Base-by-base conservation (phyloP, 345 rosid species). In the Gossypium ekmanianum region DNA sequence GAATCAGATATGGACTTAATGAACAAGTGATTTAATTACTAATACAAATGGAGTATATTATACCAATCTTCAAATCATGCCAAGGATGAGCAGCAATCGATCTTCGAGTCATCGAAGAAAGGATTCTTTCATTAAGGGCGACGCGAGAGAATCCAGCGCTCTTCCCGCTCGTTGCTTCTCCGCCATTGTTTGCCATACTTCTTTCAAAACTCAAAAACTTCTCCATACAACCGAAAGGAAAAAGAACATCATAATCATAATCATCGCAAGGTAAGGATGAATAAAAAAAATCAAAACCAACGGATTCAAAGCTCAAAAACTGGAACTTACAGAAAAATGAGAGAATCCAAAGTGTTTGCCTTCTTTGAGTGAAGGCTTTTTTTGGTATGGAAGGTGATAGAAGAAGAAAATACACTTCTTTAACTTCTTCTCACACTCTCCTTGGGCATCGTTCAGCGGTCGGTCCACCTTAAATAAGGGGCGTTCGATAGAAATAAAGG, bases 1-100 rank as follows among this genome's bases (percentile, higher is more conserved):
- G 73, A 51, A 51, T 27, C 24, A 1, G 44, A 41, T 10, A 52
- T 29, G 41, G 72, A 68, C 34, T 68, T 48, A 7, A 14, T 2
- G 56, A 26, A 24, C 57, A 24, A 68, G 18, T 24, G 20, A 68
- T 22, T 24, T 67, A 12, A 44, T 13, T 3, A 69, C 9, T 26
- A 51, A 27, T 50, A 9, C 11, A 22, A 51, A 51, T 3, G 24
- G 3, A 69, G 29, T 51, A 9, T 50, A 48, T 69, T 13, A 74
- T 84, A 91, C 98, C 99, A 65, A 93, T 91, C 81, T 91, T 92
- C 79, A 93, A 76, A 81, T 92, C 94, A 77, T 96, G 98, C 99
- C 98, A 96, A 26, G 99, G 97, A 85, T 93, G 98, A 66, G 98
- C 97, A 80, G 98, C 97, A 59, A 88, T 77, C 22, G 94, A 86